A percentile compares a stretch with the other conserved stretches of the same genome.
Conservation (phyloP, 83 land plant genomes). For the Isoetes engelmannii region DNA sequence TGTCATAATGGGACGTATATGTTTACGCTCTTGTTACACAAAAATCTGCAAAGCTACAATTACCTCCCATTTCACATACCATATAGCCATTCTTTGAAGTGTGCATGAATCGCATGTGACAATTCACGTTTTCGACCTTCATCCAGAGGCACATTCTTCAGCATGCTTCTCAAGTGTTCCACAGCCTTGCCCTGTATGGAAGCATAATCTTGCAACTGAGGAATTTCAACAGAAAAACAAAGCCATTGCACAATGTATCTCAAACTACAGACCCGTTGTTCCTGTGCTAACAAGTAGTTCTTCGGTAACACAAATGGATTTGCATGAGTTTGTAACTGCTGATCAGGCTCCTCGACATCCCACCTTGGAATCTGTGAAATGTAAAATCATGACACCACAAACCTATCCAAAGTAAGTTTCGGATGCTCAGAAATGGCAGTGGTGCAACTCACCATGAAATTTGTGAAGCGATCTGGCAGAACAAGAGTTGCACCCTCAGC, state of each 20-base stretch:
- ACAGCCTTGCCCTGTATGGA: conserved; percentile 18
- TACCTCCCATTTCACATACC: conserved; percentile 35
- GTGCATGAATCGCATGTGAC: conserved; percentile 70
- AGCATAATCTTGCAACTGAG: conserved; percentile 40
- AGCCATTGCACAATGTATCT: not conserved
- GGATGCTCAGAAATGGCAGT: not conserved
- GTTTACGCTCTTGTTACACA: not conserved
- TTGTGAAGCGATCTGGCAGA: conserved; percentile 74
- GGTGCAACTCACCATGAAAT: conserved; percentile 55
- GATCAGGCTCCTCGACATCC: conserved; percentile 46
- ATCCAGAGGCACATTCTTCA: conserved; percentile 67
- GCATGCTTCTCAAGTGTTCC: conserved; percentile 51
- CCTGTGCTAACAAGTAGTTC: conserved; percentile 61
- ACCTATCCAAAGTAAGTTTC: not conserved
- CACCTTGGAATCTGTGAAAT: conserved; percentile 74
- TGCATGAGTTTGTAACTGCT: conserved; percentile 45
- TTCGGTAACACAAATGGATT: conserved; percentile 94
- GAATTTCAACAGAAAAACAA: not conserved
- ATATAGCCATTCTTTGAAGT: conserved; percentile 93
- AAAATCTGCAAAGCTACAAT: not conserved
- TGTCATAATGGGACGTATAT: conserved; percentile 7
- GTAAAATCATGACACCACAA: not conserved
- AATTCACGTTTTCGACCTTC: conserved; percentile 70
- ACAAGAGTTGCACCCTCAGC: conserved; percentile 72
- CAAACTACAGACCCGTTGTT: conserved; percentile 53